These are phyloP conservation scores for Penicillium hesseltinei DNA, from an alignment of 2,329 filamentous ascomycete species.

Conservation along the genomic window DNA sequence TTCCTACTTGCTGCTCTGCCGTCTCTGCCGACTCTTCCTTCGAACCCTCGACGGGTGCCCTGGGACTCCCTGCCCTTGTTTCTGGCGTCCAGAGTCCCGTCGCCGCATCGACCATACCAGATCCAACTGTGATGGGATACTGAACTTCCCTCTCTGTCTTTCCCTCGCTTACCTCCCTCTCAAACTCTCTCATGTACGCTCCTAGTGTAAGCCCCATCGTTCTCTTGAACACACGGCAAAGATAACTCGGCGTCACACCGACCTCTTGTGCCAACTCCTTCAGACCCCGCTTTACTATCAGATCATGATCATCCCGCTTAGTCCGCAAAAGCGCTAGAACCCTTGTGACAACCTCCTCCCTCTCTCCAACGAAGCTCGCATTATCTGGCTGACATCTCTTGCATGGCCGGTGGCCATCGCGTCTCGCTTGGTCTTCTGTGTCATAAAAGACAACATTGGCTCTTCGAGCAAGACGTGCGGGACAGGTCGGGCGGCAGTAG, in stretches of 20 bases:
- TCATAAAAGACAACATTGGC: neutral
- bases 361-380: neutral
- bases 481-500: neutral
- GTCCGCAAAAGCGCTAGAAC: neutral
- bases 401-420: neutral
- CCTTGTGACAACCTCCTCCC: neutral
- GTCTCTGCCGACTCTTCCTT: neutral
- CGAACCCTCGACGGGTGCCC: neutral
- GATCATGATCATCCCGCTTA: neutral
- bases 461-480: neutral
- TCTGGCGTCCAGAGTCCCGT: neutral
- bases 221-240: neutral
- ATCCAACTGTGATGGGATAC: neutral
- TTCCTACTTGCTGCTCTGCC: neutral
- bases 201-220: neutral
- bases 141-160: neutral
- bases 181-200: neutral
- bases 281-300: neutral
- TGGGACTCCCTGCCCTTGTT: neutral
- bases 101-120: neutral
- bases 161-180: neutral
- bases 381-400: neutral
- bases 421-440: neutral
- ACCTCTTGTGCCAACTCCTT: neutral
- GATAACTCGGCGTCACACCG: neutral